A percentile compares a stretch with the other conserved stretches of the same genome.
These are phyloP conservation scores for Prunus fruticosa DNA, from an alignment of 306 rosid genomes.

Conservation along the genomic window DNA sequence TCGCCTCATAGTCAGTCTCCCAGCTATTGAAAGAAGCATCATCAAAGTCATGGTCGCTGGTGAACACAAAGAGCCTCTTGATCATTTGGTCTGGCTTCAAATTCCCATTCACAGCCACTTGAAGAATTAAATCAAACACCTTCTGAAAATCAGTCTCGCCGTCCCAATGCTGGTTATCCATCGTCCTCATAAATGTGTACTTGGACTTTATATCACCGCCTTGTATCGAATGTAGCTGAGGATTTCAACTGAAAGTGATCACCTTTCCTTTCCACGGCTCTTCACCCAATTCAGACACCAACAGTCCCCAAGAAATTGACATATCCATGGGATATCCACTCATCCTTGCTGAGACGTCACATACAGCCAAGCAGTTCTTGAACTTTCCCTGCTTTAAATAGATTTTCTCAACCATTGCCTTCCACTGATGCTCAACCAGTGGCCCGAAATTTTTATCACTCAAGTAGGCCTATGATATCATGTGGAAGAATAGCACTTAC, in stretches of 20 bases:
- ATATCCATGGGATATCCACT: slow-evolving; percentile 46
- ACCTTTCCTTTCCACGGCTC: slow-evolving; percentile 68
- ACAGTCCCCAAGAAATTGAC: slow-evolving; percentile 48
- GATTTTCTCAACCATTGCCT: slow-evolving; percentile 51
- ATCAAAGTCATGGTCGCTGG: slow-evolving; percentile 63
- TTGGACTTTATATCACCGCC: slow-evolving; percentile 41
- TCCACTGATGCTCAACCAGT: slow-evolving; percentile 66
- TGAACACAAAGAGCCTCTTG: slow-evolving; percentile 56
- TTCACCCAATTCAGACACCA: slow-evolving; percentile 57
- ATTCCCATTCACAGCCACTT: slow-evolving; percentile 47
- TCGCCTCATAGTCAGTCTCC: slow-evolving; percentile 60
- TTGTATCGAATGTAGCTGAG: slow-evolving; percentile 41
- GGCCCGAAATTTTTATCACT: slow-evolving; percentile 20
- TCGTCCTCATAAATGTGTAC: slow-evolving; percentile 25
- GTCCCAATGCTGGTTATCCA: slow-evolving; percentile 37
- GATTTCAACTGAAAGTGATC: slow-evolving; percentile 40
- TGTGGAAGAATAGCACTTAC: slow-evolving; percentile 64
- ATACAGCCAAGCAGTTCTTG: slow-evolving; percentile 43
- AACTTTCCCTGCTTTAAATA: slow-evolving; percentile 35
- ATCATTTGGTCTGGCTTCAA: slow-evolving; percentile 51
- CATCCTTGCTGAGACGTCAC: slow-evolving; percentile 69
- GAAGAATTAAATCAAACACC: slow-evolving; percentile 52
- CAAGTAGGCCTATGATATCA: slow-evolving; percentile 31
- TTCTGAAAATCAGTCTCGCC: slow-evolving; percentile 44
- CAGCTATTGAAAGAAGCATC: slow-evolving; percentile 33